A percentile compares a stretch with the other conserved stretches of the same genome.
Conservation (phyloP, 75 land plant genomes). For the Sequoiadendron giganteum region DNA sequence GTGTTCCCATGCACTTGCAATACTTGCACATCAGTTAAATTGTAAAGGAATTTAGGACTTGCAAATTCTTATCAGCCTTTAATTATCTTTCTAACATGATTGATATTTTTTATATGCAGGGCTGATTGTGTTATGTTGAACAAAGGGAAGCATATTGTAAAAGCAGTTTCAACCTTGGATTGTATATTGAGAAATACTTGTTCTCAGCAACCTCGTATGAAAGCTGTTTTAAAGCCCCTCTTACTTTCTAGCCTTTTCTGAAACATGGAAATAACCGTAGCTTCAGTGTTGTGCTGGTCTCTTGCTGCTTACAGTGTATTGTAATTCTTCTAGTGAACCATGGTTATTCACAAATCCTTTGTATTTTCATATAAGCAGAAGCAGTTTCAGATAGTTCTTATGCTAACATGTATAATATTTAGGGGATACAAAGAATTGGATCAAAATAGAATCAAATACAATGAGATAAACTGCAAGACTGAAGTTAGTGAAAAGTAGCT, state of each 20-base stretch:
- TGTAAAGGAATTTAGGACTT: neutral
- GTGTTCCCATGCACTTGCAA: neutral
- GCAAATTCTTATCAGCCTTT: neutral
- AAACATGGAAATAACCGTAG: neutral
- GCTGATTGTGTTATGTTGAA: conserved; percentile 64
- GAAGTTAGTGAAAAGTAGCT: neutral
- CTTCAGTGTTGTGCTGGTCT: neutral
- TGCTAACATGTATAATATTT: neutral
- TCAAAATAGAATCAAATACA: neutral
- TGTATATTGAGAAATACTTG: conserved; percentile 20
- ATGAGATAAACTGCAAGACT: neutral
- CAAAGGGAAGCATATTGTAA: conserved; percentile 46
- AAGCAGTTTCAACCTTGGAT: conserved; percentile 43
- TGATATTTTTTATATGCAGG: conserved; percentile 25
- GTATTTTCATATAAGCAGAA: neutral
- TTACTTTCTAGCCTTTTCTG: conserved; percentile 6
- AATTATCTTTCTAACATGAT: neutral
- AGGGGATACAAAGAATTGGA: neutral
- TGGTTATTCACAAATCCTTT: neutral
- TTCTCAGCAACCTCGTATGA: neutral
- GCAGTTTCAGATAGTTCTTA: neutral
- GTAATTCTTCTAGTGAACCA: neutral
- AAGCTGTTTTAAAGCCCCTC: conserved; percentile 11
- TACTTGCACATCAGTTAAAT: neutral
- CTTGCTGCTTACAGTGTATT: neutral